Base-by-base conservation (phyloP, 805 yeast genomes). In the Sugiyamaella chiloensis region DNA sequence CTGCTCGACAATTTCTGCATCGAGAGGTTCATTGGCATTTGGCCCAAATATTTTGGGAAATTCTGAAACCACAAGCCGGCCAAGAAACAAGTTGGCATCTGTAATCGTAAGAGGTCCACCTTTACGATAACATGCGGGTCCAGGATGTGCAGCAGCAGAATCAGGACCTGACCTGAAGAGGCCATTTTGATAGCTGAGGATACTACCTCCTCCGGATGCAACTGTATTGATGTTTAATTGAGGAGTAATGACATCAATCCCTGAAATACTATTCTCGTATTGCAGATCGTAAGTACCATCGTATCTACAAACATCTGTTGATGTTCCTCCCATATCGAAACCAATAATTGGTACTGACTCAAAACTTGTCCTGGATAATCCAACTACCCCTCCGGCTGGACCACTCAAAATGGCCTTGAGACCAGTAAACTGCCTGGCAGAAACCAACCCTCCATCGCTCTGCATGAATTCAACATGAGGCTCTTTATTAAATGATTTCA, bases 381-480 rank as follows among this genome's bases (percentile, higher is more conserved):
- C 98, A 29, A 90, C 96, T 50, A 90, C 95, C 42, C 98, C 98
- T 32, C 97, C 98, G 6, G 97, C 98, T 1, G 98, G 98, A 2
- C 98, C 98, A 1, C 96, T 87, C 32, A 90, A 67, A 43, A 90
- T 85, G 2, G 97, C 95, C 57, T 80, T 76, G 29, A 90, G 70
- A 1, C 98, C 98, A 0, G 96, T 82, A 63, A 90, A 90, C 43
- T 78, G 75, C 21, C 78, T 71, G 56, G 91, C 88, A 48, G 87
- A 87, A 21, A 88, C 88, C 51, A 90, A 74, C 2, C 97, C 97
- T 50, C 98, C 98, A 64, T 90, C 96, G n/a, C 95, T 85, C 67
- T 90, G 96, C 97, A 90, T 90, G 65, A 91, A 90, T 44, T 58
- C 52, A 52, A 47, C 66, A 54, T 45, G 57, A 23, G 55, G 52